phyloP scores from a whole-genome alignment of 768 basidiomycete genomes.

The Dentipellis sp. region DNA sequence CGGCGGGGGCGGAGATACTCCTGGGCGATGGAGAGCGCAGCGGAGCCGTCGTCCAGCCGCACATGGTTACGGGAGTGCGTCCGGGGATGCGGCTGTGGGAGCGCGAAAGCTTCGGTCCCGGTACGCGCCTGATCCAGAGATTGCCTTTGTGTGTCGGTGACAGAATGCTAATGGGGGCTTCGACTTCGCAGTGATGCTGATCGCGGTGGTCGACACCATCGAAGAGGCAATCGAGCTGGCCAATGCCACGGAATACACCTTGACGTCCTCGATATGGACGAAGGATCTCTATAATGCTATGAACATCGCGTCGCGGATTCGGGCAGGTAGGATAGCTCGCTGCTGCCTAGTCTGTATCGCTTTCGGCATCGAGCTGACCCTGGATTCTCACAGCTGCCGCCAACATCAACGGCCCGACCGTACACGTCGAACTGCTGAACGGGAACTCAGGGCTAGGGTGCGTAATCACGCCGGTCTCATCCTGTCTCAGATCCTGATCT shows the following conservation, averaged over 20 bases:
- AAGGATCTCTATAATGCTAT: conserved; percentile 33
- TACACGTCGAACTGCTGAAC: conserved; percentile 33
- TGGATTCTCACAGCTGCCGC: conserved; percentile 32
- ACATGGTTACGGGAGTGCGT: conserved; percentile 38
- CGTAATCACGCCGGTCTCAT: conserved; percentile 10
- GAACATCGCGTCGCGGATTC: conserved; percentile 37
- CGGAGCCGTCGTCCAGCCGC: conserved; percentile 38
- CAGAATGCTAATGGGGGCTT: background rate
- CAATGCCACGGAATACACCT: conserved; percentile 43
- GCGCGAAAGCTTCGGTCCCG: conserved; percentile 54
- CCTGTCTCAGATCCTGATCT: background rate
- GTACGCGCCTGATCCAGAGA: conserved; percentile 16
- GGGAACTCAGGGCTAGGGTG: conserved; percentile 39
- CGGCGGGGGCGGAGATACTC: conserved; percentile 35
- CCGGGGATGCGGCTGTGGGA: conserved; percentile 46
- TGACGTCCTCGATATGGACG: conserved; percentile 47
- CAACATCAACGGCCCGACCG: conserved; percentile 46
- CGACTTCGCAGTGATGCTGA: conserved; percentile 26
- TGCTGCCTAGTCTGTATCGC: background rate
- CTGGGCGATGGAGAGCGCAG: conserved; percentile 32
- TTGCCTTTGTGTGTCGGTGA: background rate
- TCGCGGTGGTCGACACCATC: conserved; percentile 36
- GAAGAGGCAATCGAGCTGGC: conserved; percentile 50
- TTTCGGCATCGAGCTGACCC: background rate
- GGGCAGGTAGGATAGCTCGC: conserved; percentile 25